These are phyloP conservation scores for Curvularia hawaiiensis DNA, from an alignment of 2,329 filamentous ascomycete genomes.

Conservation along the genomic window DNA sequence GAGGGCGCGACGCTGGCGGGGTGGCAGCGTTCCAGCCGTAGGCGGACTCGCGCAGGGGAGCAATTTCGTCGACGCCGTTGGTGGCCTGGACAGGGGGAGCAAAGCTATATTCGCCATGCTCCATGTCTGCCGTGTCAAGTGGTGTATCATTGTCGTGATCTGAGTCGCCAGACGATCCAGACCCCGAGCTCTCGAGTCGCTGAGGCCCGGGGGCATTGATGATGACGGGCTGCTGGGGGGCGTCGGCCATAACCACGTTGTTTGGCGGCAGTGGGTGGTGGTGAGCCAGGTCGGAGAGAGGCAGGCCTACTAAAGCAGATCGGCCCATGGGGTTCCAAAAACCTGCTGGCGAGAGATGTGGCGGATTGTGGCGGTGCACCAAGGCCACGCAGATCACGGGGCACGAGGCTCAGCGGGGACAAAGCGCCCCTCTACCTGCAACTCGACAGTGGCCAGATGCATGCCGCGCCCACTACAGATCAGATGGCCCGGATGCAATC, in stretches of 20 bases:
- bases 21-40: conserved; percentile 33
- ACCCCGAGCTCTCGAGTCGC: conserved; percentile 48
- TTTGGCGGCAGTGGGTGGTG: conserved; percentile 20
- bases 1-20: conserved; percentile 28
- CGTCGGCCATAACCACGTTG: conserved; percentile 32
- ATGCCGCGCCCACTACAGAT: neutral
- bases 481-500: neutral
- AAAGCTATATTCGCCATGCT: conserved; percentile 47
- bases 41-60: conserved; percentile 34
- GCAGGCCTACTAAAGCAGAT: conserved; percentile 30
- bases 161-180: conserved; percentile 52
- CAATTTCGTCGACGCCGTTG: conserved; percentile 40
- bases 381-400: neutral
- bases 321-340: conserved; percentile 27
- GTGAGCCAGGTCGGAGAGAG: conserved; percentile 32
- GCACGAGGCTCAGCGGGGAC: neutral
- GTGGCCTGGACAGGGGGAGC: conserved; percentile 44
- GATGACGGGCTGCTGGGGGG: conserved; percentile 38
- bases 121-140: conserved; percentile 51
- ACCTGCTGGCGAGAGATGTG: neutral
- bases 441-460: neutral
- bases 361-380: neutral
- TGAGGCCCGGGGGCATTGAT: conserved; percentile 34
- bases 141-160: conserved; percentile 48
- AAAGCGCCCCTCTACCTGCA: neutral